phyloP scores from a whole-genome alignment of 179 eudicot genomes.

The Heliamphora pulchella region DNA sequence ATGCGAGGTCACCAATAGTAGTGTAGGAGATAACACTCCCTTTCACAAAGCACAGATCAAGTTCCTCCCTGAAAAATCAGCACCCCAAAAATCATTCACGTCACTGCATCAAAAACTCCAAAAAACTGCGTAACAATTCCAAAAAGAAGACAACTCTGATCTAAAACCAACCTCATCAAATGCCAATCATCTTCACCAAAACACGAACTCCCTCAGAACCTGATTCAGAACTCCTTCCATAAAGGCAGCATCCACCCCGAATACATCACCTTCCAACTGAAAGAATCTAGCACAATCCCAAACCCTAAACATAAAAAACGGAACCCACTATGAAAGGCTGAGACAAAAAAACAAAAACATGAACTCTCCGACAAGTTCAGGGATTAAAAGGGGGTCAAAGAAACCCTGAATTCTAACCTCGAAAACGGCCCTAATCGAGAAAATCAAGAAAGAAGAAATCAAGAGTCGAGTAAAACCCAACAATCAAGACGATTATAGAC shows the following conservation, averaged over 20 bases:
- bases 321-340: conserved; percentile 4
- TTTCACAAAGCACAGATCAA: conserved; percentile 14
- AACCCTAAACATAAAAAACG: conserved; percentile 13
- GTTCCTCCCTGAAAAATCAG: conserved; percentile 10
- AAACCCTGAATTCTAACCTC: not conserved
- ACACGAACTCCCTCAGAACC: not conserved
- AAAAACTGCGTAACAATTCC: not conserved
- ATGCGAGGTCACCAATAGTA: not conserved
- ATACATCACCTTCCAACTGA: not conserved
- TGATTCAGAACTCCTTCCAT: conserved; percentile 10
- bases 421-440: conserved; percentile 6
- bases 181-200: conserved; percentile 12
- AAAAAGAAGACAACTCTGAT: not conserved
- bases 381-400: not conserved
- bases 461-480: not conserved
- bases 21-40: conserved; percentile 7
- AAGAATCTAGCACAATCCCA: conserved; percentile 2
- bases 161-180: conserved; percentile 16
- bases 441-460: conserved; percentile 4
- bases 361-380: not conserved
- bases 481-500: conserved; percentile 13
- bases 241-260: conserved; percentile 11
- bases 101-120: conserved; percentile 12
- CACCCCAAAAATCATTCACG: not conserved
- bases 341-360: not conserved